Percentiles rank a stretch among this genome's conserved stretches.
These are phyloP conservation scores for Neodidymelliopsis sp. DNA, from an alignment of 2,329 filamentous ascomycete species.

Conservation along the genomic window DNA sequence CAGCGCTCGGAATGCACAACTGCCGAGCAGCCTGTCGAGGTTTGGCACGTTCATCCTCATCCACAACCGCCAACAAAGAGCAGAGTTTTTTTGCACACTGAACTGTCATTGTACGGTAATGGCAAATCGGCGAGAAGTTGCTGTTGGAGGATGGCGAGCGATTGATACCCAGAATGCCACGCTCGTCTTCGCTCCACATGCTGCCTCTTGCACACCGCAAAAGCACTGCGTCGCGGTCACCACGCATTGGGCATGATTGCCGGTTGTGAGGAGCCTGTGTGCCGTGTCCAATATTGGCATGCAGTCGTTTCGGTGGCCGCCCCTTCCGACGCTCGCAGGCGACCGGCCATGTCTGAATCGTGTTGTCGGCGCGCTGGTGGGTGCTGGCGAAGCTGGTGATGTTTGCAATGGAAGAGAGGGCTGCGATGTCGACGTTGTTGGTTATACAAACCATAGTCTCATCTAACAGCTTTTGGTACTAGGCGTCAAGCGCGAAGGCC, in stretches of 20 bases:
- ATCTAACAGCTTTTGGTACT: conserved; percentile 32
- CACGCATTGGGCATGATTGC: conserved; percentile 38
- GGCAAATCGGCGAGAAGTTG: too few species aligned
- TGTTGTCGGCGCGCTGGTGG: conserved; percentile 5
- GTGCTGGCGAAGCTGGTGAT: conserved; percentile 1
- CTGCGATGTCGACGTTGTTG: conserved; percentile 5
- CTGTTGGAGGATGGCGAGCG: not conserved
- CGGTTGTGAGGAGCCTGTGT: conserved; percentile 39
- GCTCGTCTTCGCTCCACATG: conserved; percentile 20
- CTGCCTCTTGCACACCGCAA: conserved; percentile 30
- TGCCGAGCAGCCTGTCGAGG: not conserved
- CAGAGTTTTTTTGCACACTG: not conserved
- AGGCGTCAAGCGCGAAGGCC: conserved; percentile 27
- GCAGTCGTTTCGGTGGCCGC: conserved; percentile 36
- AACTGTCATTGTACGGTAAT: not conserved
- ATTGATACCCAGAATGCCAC: conserved; percentile 8
- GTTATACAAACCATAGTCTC: conserved; percentile 19
- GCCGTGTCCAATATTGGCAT: conserved; percentile 47
- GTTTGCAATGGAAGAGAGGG: not conserved
- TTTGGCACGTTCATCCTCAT: not conserved
- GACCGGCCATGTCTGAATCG: conserved; percentile 15
- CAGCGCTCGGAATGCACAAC: not conserved
- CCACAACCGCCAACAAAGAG: not conserved
- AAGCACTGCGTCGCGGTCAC: conserved; percentile 29
- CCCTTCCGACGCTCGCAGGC: conserved; percentile 29